Evolutionary conservation across 2,329 filamentous ascomycete species (phyloP).

Genomic region (Hypoxylon sp.): DNA sequence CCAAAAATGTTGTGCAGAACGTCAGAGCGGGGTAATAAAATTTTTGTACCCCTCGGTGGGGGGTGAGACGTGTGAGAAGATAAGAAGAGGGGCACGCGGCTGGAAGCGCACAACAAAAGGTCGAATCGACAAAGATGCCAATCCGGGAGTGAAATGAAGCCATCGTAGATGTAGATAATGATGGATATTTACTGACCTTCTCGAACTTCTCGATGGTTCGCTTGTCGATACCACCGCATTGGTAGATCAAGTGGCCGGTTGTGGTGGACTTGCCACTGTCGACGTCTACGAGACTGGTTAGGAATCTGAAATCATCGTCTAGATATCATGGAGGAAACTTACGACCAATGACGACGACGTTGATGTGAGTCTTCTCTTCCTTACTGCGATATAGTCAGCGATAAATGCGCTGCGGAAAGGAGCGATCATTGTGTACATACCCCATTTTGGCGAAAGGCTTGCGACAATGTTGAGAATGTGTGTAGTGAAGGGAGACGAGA

Average conservation of each 20-base stretch:
- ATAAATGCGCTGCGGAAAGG: constrained; percentile 4
- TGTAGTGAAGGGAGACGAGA: constrained; percentile 35
- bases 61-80: constrained; percentile 32
- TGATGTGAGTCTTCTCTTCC: constrained; percentile 95
- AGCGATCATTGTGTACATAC: constrained; percentile 47
- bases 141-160: neutral
- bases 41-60: constrained; percentile 51
- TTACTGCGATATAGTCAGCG: constrained; percentile 71
- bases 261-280: constrained; percentile 67
- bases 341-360: constrained; percentile 91
- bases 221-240: constrained; percentile 99
- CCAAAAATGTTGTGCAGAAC: constrained; percentile 37
- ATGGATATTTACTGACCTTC: constrained; percentile 78
- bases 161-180: constrained; percentile 31
- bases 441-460: constrained; percentile 56
- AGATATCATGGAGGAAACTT: constrained; percentile 48
- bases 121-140: constrained; percentile 42
- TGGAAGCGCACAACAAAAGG: constrained; percentile 39
- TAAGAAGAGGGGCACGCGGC: constrained; percentile 36
- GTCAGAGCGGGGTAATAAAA: constrained; percentile 50
- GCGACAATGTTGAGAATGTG: constrained; percentile 32
- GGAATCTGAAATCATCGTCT: constrained; percentile 2
- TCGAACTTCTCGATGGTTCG: constrained; percentile 99
- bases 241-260: constrained; percentile 97
- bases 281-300: constrained; percentile 48